phyloP scores from a whole-genome alignment of 306 rosid species.

The Vachellia collinsii region DNA sequence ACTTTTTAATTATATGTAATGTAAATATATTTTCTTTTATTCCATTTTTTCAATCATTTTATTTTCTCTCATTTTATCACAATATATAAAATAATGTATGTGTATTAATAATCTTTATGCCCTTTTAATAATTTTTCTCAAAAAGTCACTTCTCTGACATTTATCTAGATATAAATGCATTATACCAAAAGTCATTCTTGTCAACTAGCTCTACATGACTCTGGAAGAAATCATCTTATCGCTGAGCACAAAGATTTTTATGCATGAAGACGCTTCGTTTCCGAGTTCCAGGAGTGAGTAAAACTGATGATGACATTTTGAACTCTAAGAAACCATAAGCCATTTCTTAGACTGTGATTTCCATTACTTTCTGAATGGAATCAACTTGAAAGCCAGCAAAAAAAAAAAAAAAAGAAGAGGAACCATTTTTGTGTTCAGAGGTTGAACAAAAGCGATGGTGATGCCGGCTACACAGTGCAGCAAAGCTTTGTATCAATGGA shows the following conservation, averaged over 20 bases:
- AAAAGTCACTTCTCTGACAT: too few relatives aligned
- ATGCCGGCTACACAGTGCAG: slow-evolving; percentile 54
- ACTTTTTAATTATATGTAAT: too few relatives aligned
- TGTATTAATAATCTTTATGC: too few relatives aligned
- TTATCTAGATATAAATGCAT: too few relatives aligned
- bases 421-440: slow-evolving; percentile 33
- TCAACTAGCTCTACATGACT: background rate
- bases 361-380: background rate
- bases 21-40: too few relatives aligned
- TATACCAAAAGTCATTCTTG: too few relatives aligned
- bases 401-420: too few relatives aligned
- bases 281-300: background rate
- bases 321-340: background rate
- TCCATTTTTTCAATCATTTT: too few relatives aligned
- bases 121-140: too few relatives aligned
- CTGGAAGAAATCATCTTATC: background rate
- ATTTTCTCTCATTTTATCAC: too few relatives aligned
- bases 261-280: background rate
- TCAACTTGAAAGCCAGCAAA: background rate
- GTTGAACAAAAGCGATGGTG: slow-evolving; percentile 47
- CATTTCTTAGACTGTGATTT: slow-evolving; percentile 21
- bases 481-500: slow-evolving; percentile 91
- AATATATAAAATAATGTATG: too few relatives aligned
- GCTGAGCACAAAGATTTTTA: background rate
- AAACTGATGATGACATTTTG: background rate